These are phyloP conservation scores for Crepidotus variabilis DNA, from an alignment of 768 basidiomycete genomes.

Conservation along the genomic window DNA sequence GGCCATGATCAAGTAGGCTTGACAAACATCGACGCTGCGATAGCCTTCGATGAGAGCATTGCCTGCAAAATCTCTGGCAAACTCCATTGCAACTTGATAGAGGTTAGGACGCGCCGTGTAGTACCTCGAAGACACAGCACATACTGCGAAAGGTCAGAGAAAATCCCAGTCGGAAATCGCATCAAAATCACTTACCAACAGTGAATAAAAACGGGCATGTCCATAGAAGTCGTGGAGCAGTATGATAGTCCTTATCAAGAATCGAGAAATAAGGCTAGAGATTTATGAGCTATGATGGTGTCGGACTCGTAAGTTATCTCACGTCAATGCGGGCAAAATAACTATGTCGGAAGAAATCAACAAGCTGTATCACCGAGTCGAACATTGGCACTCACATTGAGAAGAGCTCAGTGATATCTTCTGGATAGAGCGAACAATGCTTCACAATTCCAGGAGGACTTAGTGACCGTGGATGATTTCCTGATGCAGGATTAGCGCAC, in stretches of 20 bases:
- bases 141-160: constrained; percentile 37
- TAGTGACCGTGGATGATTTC: constrained; percentile 9
- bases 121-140: constrained; percentile 66
- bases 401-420: constrained; percentile 50
- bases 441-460: constrained; percentile 43
- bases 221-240: constrained; percentile 48
- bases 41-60: constrained; percentile 56
- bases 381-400: constrained; percentile 35
- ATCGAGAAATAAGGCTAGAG: constrained; percentile 53
- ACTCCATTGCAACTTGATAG: constrained; percentile 54
- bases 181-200: constrained; percentile 39
- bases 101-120: constrained; percentile 53
- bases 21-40: constrained; percentile 72
- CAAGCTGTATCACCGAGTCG: background rate
- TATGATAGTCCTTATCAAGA: constrained; percentile 54
- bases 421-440: constrained; percentile 44
- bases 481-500: background rate
- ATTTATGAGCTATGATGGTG: constrained; percentile 23
- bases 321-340: constrained; percentile 55
- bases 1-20: constrained; percentile 69
- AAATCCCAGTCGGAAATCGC: background rate
- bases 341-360: constrained; percentile 20
- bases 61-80: constrained; percentile 59
- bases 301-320: constrained; percentile 12
- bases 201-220: constrained; percentile 58